Base-by-base conservation (phyloP, 371 early-diverging fungal genomes). In the Mortierella sp. region DNA sequence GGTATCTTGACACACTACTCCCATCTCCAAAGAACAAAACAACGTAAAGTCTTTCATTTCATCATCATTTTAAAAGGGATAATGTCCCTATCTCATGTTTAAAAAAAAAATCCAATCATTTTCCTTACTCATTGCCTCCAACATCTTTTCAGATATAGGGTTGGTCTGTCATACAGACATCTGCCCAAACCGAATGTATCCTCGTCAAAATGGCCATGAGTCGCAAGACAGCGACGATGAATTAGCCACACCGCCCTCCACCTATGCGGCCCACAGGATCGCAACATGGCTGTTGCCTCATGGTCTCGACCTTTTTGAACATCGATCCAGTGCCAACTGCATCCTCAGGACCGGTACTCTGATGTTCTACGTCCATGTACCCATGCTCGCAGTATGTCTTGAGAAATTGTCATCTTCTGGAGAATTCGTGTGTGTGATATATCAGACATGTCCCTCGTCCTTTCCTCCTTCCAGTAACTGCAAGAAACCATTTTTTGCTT, bases 341-440 rank as follows among this genome's bases (percentile, higher is more conserved):
- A 47, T 75, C 10, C 69, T 75, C n/a, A 3, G 2, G 8, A 58
- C 64, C 0, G 75, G 69, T 9, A 29, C 13, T 2, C 13, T 23
- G 9, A 32, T 47, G 0, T 68, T 42, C 49, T 68, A 55, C n/a
- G 69, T 75, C 35, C 75, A 75, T 53, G 64, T 68, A 8, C 75
- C 64, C 35, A 54, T 75, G 56, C 61, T 75, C 2, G 45, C 53
- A 9, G 75, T 70, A 75, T 63, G 70, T 61, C 2, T 29, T 26
- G 19, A n/a, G 19, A 10, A 10, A 31, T 10, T 2, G 55, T 34
- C 9, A 6, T 40, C 53, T 5, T 19, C 47, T 45, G 34, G 34
- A 7, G 10, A n/a, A 5, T 37, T 12, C 23, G 22, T 60, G 12
- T 37, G 19, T 29, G 2, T 13, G 31, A 19, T 45, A 45, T 13